Evolutionary conservation across 1,284 basidiomycete genomes (phyloP).

Genomic region (Ceratorhiza oryzae-sativae): DNA sequence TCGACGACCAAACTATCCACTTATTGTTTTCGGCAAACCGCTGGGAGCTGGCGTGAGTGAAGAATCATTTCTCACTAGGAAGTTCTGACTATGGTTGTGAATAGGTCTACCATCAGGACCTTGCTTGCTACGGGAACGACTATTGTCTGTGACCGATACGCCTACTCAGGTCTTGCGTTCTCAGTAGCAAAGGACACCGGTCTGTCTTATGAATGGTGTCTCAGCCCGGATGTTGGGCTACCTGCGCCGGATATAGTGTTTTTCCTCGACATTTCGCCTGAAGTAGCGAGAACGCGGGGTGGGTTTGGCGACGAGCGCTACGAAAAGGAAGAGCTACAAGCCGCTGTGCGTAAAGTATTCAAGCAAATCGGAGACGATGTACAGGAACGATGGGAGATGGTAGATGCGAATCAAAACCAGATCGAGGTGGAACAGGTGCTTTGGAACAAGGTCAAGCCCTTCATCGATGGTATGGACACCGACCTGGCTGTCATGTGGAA

Average conservation of each 20-base stretch:
- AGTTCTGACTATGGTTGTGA: not conserved
- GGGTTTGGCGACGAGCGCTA: slow-evolving; percentile 93
- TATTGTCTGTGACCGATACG: slow-evolving; percentile 92
- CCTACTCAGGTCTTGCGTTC: slow-evolving; percentile 96
- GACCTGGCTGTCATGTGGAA: slow-evolving; percentile 18
- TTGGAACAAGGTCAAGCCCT: slow-evolving; percentile 9
- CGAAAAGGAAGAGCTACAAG: slow-evolving; percentile 80
- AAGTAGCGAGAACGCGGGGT: slow-evolving; percentile 73
- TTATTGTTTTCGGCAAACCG: slow-evolving; percentile 96
- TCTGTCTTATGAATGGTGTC: slow-evolving; percentile 76
- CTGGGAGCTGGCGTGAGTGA: slow-evolving; percentile 88
- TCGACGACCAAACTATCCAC: slow-evolving; percentile 93
- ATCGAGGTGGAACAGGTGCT: slow-evolving; percentile 42
- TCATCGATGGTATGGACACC: slow-evolving; percentile 6
- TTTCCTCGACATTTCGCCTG: slow-evolving; percentile 85
- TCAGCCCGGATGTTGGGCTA: slow-evolving; percentile 82
- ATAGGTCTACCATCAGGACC: slow-evolving; percentile 68
- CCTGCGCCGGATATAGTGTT: slow-evolving; percentile 89
- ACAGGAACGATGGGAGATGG: slow-evolving; percentile 27
- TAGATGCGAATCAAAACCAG: slow-evolving; percentile 43
- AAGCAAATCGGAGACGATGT: slow-evolving; percentile 62
- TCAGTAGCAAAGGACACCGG: slow-evolving; percentile 73
- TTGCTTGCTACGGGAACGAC: slow-evolving; percentile 71
- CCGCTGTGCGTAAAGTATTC: slow-evolving; percentile 71
- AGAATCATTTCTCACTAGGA: not conserved